phyloP scores from a whole-genome alignment of 164 flowering plant genomes.

The Paratinospora sagittata region DNA sequence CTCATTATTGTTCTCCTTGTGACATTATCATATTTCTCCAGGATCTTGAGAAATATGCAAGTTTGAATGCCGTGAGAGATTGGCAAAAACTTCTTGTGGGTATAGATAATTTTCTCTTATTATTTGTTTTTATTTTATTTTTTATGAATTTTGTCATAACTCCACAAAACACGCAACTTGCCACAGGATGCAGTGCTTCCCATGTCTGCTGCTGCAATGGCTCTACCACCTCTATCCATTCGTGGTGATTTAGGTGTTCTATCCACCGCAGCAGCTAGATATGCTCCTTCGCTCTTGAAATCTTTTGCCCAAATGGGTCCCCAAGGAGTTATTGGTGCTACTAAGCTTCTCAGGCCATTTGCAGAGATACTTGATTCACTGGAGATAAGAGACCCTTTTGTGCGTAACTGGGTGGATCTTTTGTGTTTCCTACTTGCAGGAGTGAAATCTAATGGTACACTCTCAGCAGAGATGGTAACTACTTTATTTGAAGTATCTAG shows the following conservation, averaged over 20 bases:
- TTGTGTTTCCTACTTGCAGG: slow-evolving; percentile 87
- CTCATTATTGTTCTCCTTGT: background rate
- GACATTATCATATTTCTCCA: slow-evolving; percentile 18
- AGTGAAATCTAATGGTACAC: slow-evolving; percentile 88
- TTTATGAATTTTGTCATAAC: background rate
- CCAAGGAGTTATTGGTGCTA: slow-evolving; percentile 85
- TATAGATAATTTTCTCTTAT: slow-evolving; percentile 10
- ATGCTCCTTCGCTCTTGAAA: slow-evolving; percentile 81
- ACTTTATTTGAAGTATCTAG: slow-evolving; percentile 12
- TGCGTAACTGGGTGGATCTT: slow-evolving; percentile 91
- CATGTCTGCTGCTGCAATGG: slow-evolving; percentile 90
- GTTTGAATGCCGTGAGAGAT: slow-evolving; percentile 67
- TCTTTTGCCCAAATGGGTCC: slow-evolving; percentile 91
- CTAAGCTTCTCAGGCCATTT: slow-evolving; percentile 89
- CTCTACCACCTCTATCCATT: slow-evolving; percentile 88
- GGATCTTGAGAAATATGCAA: slow-evolving; percentile 86
- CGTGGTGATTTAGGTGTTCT: slow-evolving; percentile 88
- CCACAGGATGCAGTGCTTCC: slow-evolving; percentile 86
- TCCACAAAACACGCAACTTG: slow-evolving; percentile 5
- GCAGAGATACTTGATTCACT: slow-evolving; percentile 79
- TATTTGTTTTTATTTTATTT: background rate
- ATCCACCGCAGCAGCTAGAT: slow-evolving; percentile 83
- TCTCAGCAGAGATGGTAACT: slow-evolving; percentile 97
- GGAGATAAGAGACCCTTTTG: slow-evolving; percentile 75
- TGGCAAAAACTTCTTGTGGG: slow-evolving; percentile 91